phyloP scores from a whole-genome alignment of 2,329 filamentous ascomycete genomes.

The Penicillium digitatum region DNA sequence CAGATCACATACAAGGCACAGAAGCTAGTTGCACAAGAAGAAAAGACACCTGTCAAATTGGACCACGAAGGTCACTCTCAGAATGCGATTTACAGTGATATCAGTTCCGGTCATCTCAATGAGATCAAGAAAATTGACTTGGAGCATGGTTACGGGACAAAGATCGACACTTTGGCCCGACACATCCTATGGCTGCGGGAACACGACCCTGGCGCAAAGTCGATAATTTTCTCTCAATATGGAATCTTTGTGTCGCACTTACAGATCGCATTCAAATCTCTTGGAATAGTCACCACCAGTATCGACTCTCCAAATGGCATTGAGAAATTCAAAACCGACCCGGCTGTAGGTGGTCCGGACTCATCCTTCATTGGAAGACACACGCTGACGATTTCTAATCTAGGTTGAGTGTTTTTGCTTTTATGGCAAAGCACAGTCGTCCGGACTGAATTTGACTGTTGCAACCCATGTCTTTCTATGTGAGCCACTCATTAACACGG shows the following conservation, averaged over 20 bases:
- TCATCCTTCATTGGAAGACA: background rate
- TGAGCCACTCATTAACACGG: constrained; percentile 89
- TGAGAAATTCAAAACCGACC: constrained; percentile 70
- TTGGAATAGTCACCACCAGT: constrained; percentile 68
- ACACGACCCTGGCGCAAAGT: constrained; percentile 81
- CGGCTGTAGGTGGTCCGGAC: constrained; percentile 42
- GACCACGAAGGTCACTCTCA: constrained; percentile 32
- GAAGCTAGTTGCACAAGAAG: constrained; percentile 64
- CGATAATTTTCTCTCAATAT: constrained; percentile 92
- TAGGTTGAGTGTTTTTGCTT: constrained; percentile 77
- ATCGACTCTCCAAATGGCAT: constrained; percentile 69
- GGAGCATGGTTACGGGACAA: constrained; percentile 73
- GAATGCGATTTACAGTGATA: constrained; percentile 69
- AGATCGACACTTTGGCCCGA: constrained; percentile 76
- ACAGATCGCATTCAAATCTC: constrained; percentile 62
- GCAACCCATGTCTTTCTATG: constrained; percentile 93
- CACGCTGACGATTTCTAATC: constrained; percentile 18
- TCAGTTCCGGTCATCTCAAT: constrained; percentile 65
- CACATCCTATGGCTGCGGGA: constrained; percentile 83
- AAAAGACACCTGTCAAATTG: constrained; percentile 31
- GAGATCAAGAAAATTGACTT: constrained; percentile 82
- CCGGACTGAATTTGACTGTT: constrained; percentile 85
- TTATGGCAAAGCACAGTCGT: constrained; percentile 82
- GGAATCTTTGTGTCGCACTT: constrained; percentile 75
- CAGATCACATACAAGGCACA: constrained; percentile 79